Evolutionary conservation across 805 yeast genomes (phyloP).

Genomic region (Candida awuae): DNA sequence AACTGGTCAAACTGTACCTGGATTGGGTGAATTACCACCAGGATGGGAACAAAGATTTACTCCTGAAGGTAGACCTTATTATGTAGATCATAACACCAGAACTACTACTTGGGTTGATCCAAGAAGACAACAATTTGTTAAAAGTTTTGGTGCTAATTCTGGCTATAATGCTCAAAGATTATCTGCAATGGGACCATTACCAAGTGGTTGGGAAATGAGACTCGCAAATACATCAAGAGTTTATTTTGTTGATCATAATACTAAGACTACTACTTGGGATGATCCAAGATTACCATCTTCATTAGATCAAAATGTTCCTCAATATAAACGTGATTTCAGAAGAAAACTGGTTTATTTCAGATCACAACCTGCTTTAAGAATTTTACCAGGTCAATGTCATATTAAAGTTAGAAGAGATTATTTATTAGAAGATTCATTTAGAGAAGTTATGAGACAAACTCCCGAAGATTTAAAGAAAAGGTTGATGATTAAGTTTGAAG

Average conservation of each 20-base stretch:
- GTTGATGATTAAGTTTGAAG: slow-evolving; percentile 96
- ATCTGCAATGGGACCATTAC: slow-evolving; percentile 94
- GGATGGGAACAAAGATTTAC: slow-evolving; percentile 99
- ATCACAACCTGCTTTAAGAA: slow-evolving; percentile 95
- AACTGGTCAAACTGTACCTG: slow-evolving; percentile 86
- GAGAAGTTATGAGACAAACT: slow-evolving; percentile 97
- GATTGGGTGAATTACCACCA: slow-evolving; percentile 92
- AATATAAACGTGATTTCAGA: slow-evolving; percentile 97
- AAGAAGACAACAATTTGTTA: slow-evolving; percentile 94
- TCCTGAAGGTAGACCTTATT: slow-evolving; percentile 96
- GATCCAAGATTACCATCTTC: slow-evolving; percentile 98
- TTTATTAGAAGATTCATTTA: slow-evolving; percentile 94
- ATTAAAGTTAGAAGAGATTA: slow-evolving; percentile 95
- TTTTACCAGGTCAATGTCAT: slow-evolving; percentile 97
- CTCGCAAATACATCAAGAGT: slow-evolving; percentile 97
- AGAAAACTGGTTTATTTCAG: slow-evolving; percentile 96
- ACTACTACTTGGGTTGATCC: slow-evolving; percentile 99
- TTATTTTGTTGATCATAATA: slow-evolving; percentile 96
- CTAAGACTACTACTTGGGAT: slow-evolving; percentile 99
- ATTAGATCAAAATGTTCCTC: slow-evolving; percentile 96
- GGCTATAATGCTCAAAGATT: slow-evolving; percentile 98
- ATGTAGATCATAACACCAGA: slow-evolving; percentile 98
- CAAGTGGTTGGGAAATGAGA: slow-evolving; percentile 99
- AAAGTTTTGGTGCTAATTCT: slow-evolving; percentile 85
- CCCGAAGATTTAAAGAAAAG: slow-evolving; percentile 98